A percentile compares a stretch with the other conserved stretches of the same genome.
Evolutionary conservation across 306 rosid species (phyloP).

Genomic region (Aeschynomene evenia): DNA sequence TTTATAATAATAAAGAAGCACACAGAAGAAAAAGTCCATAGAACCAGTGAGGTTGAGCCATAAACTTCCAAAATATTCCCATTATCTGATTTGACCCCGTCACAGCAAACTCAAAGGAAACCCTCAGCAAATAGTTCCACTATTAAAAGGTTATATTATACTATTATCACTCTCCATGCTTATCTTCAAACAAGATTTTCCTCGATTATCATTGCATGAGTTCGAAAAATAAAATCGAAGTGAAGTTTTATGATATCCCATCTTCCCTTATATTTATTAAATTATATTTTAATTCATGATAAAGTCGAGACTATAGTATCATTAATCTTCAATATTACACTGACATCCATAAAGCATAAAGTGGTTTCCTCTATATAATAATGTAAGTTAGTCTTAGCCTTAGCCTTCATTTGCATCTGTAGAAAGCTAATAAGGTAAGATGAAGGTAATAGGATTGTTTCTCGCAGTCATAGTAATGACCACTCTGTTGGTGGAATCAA

Average conservation of each 20-base stretch:
- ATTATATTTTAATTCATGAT: no score
- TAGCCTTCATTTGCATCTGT: neutral
- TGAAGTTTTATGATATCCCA: conserved; percentile 26
- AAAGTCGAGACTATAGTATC: no score
- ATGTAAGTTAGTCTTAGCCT: no score
- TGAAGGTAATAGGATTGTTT: conserved; percentile 47
- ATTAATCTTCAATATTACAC: no score
- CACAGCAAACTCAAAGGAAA: conserved; percentile 26
- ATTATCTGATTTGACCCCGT: conserved; percentile 27
- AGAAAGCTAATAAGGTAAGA: conserved; percentile 16
- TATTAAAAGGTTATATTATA: conserved; percentile 34
- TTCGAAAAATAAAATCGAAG: conserved; percentile 31
- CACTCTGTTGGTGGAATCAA: conserved; percentile 35
- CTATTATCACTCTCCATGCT: conserved; percentile 35
- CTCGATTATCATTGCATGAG: conserved; percentile 21
- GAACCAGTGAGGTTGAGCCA: conserved; percentile 18
- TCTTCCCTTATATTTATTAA: conserved; percentile 7
- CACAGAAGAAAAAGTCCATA: neutral
- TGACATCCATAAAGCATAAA: neutral
- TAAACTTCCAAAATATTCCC: conserved; percentile 11
- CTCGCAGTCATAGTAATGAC: conserved; percentile 34
- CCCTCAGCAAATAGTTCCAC: conserved; percentile 22
- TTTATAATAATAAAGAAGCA: neutral
- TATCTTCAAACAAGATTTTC: conserved; percentile 31
- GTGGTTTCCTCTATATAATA: neutral